Conservation (phyloP, 495 filamentous ascomycete species). For the Podospora sp. region DNA sequence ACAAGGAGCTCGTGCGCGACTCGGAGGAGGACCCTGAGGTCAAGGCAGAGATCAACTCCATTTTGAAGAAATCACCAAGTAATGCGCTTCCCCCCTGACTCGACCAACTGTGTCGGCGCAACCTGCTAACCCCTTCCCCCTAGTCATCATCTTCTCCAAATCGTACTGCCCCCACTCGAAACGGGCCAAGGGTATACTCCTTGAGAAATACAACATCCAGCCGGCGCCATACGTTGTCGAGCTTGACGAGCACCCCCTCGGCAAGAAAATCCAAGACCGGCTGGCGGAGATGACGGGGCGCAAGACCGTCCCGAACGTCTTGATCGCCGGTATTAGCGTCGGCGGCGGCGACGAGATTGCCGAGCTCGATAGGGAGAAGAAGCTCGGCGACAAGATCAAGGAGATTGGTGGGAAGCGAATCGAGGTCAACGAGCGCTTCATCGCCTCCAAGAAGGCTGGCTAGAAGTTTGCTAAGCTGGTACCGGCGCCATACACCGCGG, state of each 20-base stretch:
- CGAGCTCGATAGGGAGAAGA: conserved; percentile 67
- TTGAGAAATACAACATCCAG: conserved; percentile 78
- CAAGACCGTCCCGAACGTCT: conserved; percentile 85
- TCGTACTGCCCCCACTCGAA: conserved; percentile 84
- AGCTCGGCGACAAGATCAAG: conserved; percentile 70
- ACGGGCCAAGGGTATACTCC: conserved; percentile 78
- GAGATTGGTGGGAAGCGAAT: conserved; percentile 70
- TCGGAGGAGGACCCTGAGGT: conserved; percentile 59
- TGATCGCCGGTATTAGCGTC: conserved; percentile 85
- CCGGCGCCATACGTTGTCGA: conserved; percentile 88
- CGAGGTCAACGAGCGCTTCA: conserved; percentile 51
- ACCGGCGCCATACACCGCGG: background rate
- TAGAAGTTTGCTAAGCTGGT: conserved; percentile 16
- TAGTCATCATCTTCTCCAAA: conserved; percentile 95
- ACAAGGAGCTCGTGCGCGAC: conserved; percentile 49
- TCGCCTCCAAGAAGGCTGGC: conserved; percentile 20
- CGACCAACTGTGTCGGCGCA: conserved; percentile 12
- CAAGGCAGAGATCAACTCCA: conserved; percentile 67
- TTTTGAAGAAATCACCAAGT: conserved; percentile 83
- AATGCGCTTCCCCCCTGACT: conserved; percentile 35
- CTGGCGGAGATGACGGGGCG: conserved; percentile 75
- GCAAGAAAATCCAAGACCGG: conserved; percentile 66
- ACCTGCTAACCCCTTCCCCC: conserved; percentile 26
- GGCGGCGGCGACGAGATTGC: conserved; percentile 88
- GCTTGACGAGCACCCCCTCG: conserved; percentile 79